Percentiles rank a stretch among this genome's conserved stretches.
Conservation (phyloP, 345 rosid genomes). For the Rhodamnia argentea region DNA sequence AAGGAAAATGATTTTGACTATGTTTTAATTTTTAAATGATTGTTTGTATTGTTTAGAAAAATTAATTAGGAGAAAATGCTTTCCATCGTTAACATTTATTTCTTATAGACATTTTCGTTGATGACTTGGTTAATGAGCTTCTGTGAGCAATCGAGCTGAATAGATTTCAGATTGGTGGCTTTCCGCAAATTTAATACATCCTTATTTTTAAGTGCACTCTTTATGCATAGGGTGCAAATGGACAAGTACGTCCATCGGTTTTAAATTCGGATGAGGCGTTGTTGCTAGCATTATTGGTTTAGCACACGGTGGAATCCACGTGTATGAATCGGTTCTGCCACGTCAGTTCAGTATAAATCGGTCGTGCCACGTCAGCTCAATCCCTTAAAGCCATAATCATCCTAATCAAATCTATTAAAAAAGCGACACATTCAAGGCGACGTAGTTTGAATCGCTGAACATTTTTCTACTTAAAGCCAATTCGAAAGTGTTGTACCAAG, state of each 20-base stretch:
- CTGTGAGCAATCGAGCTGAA: not conserved
- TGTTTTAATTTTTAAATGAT: not conserved
- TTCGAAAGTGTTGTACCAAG: too few relatives aligned
- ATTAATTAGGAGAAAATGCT: not conserved
- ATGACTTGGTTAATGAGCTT: not conserved
- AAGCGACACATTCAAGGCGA: too few relatives aligned
- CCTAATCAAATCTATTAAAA: too few relatives aligned
- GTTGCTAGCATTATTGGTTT: not conserved
- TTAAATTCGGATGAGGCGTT: not conserved
- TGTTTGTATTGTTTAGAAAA: not conserved
- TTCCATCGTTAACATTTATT: not conserved
- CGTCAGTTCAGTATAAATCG: too few relatives aligned
- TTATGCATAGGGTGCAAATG: not conserved
- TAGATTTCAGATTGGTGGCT: too few relatives aligned
- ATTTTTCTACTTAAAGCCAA: too few relatives aligned
- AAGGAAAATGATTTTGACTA: not conserved
- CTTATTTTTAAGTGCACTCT: fast-evolving
- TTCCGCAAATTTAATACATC: not conserved
- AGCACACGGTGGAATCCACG: fast-evolving
- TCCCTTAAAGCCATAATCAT: too few relatives aligned
- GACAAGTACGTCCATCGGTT: not conserved
- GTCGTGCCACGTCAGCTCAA: too few relatives aligned
- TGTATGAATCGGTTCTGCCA: not conserved
- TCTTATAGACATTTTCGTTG: not conserved
- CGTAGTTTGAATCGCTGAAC: too few relatives aligned